Base-by-base conservation (phyloP, 495 filamentous ascomycete species). In the Hypoxylon trugodes region DNA sequence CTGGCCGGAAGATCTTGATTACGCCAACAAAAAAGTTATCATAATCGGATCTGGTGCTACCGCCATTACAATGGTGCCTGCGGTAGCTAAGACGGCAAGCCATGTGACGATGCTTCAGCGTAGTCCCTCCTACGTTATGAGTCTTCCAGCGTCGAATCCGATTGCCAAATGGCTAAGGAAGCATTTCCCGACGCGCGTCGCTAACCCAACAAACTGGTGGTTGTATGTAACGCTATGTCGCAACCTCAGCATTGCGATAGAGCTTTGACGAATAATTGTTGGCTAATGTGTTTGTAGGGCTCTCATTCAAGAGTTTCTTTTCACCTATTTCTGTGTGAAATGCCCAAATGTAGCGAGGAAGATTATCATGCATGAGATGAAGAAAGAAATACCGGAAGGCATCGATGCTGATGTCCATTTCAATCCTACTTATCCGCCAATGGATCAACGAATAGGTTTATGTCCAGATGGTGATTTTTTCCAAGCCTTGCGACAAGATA, bases 391-490 rank as follows among this genome's bases (percentile, higher is more conserved):
- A 4, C 87, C 88, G 12, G 54, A 65, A 2, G 76, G 75, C 38
- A 73, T 90, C 35, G 80, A 85, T 13, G 63, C 81, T 36, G 83
- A 89, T 36, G 85, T 86, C 1, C 86, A 92, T 68, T 93, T 92
- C 78, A 85, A 82, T 33, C 90, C 90, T 0, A 68, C 61, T 13
- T 93, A 93, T 67, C 81, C 85, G 49, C 87, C 88, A 4, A 90
- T 88, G 77, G 84, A 92, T 15, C 90, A 93, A 72, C 84, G 90
- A 0, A 71, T 91, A 1, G 90, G 89, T 58, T 71, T 90, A 38
- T 87, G 83, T 35, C 90, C 89, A 0, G 85, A 88, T 63, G 88
- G 82, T 2, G 89, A 93, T 69, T 91, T 91, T 74, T 93, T 86
- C 81, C 69, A 79, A 12, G 75, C 82, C 6, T 74, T 93, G 10